A percentile compares a stretch with the other conserved stretches of the same genome.
These are phyloP conservation scores for Chalciporus piperatus DNA, from an alignment of 768 basidiomycete species.

Conservation along the genomic window DNA sequence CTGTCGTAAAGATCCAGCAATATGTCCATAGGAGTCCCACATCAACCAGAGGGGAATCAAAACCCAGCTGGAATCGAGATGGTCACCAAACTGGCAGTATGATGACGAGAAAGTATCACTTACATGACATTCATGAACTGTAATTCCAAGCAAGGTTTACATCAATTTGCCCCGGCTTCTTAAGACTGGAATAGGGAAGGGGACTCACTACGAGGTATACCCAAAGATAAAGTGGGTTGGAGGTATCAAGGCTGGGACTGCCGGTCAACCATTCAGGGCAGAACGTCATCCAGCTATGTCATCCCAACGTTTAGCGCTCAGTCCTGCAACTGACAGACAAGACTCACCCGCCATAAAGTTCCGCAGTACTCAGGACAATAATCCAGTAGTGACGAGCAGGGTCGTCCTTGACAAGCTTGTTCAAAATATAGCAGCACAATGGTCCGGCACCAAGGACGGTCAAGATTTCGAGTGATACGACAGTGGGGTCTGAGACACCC, in stretches of 20 bases:
- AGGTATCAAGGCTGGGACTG: constrained; percentile 67
- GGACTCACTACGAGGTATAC: constrained; percentile 74
- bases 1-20: constrained; percentile 56
- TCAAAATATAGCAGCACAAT: constrained; percentile 68
- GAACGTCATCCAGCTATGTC: constrained; percentile 78
- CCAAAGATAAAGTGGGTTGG: constrained; percentile 71
- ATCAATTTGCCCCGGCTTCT: not conserved
- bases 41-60: constrained; percentile 72
- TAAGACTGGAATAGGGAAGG: not conserved
- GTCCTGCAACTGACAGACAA: not conserved
- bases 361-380: constrained; percentile 69
- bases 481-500: constrained; percentile 74
- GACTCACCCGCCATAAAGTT: constrained; percentile 71
- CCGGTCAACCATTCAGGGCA: constrained; percentile 83
- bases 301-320: not conserved
- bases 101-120: constrained; percentile 23
- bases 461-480: constrained; percentile 80
- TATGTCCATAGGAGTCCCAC: constrained; percentile 72
- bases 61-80: constrained; percentile 61
- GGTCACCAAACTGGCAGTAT: not conserved
- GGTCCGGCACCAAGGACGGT: constrained; percentile 77
- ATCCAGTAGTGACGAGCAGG: constrained; percentile 67
- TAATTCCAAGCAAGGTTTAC: not conserved
- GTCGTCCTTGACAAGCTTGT: constrained; percentile 61
- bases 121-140: constrained; percentile 84